Base-by-base conservation (phyloP, 495 filamentous ascomycete genomes). In the Tuber brumale region DNA sequence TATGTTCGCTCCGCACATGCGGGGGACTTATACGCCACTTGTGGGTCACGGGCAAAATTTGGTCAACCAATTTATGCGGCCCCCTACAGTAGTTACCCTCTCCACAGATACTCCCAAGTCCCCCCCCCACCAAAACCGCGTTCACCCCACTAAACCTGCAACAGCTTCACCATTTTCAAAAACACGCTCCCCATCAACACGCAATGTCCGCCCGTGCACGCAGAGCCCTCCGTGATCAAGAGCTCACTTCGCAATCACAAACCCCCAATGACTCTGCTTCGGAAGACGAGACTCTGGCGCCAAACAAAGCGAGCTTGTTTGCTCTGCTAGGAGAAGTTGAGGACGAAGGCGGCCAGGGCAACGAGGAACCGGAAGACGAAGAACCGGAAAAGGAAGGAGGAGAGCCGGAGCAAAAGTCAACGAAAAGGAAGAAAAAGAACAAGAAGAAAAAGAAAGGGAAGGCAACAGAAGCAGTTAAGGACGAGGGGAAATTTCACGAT, bases 401-500 rank as follows among this genome's bases (percentile, higher is more conserved):
- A 72, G 89, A 89, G 73, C 85, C 86, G 0, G 89, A 88, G 77
- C 84, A 87, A 74, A 61, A 84, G 86, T 73, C 81, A 87, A 72
- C 78, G 80, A 27, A 80, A 81, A 16, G 79, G 78, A 43, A 80
- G 81, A 81, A 86, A 85, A 90, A 83, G 82, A 89, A 85, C 84
- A 86, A 76, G 77, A 91, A 86, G 84, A 91, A 85, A 85, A 91
- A 86, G 87, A 92, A 87, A 83, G 89, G 84, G 83, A 91, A 85
- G 86, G 88, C 83, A 80, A 85, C 83, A 31, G 77, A 80, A 3
- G 72, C 23, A 1, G 72, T 41, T 21, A 70, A 46, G 77, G 84
- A 74, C 76, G 83, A 85, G 70, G 86, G 80, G 9, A 83, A 88
- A 18, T 93, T 97, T 81, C 95, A 97, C 74, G 94, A 97, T 82